Percentiles rank a stretch among this genome's conserved stretches.
These are phyloP conservation scores for Avena sativa DNA, from an alignment of 176 grass and related monocot species.

Conservation along the genomic window DNA sequence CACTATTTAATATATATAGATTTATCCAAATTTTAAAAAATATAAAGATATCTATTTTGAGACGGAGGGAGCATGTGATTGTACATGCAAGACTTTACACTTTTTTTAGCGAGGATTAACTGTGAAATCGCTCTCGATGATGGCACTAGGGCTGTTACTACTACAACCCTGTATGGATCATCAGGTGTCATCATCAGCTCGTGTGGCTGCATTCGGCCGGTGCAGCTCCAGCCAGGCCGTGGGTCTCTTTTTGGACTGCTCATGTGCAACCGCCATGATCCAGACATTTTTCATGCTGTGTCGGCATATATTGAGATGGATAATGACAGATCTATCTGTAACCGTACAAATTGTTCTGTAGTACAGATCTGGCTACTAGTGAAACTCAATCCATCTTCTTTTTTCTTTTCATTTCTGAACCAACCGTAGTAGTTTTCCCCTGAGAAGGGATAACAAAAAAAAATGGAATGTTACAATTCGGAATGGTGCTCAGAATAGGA, in stretches of 20 bases:
- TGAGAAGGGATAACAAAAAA: no score
- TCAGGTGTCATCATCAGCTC: conserved; percentile 23
- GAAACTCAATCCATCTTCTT: neutral
- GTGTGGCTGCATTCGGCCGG: conserved; percentile 30
- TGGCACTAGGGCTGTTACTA: neutral
- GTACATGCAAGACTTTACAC: neutral
- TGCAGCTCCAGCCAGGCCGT: conserved; percentile 32
- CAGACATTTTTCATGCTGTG: neutral
- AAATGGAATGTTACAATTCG: no score
- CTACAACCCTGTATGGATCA: conserved; percentile 2
- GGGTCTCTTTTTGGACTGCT: conserved; percentile 14
- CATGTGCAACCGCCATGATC: conserved; percentile 28
- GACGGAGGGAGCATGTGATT: neutral
- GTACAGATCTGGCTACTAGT: conserved; percentile 19
- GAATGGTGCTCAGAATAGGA: no score
- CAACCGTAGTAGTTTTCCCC: neutral
- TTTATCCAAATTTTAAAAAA: no score
- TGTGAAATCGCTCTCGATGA: conserved; percentile 37
- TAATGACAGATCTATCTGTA: conserved; percentile 29
- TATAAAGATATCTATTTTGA: no score
- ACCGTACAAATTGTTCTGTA: conserved; percentile 7
- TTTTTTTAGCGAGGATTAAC: neutral
- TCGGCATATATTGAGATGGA: neutral
- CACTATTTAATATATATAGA: no score
- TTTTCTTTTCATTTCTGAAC: neutral